Evolutionary conservation across 371 early-diverging fungal species (phyloP).

Genomic region (Rhizomucor miehei): DNA sequence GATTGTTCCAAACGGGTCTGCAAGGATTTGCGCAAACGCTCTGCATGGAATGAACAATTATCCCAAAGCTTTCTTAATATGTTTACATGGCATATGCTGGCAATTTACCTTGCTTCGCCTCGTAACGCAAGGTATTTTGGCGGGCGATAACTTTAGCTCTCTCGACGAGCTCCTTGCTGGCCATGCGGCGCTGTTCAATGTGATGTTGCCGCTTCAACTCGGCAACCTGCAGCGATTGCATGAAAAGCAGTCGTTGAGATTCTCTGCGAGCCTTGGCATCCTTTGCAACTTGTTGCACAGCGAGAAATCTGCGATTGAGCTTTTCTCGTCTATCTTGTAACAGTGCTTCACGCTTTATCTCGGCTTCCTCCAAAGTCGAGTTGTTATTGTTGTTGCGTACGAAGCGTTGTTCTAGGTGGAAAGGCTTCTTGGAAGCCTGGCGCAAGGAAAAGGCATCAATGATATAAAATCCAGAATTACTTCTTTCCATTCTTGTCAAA

Average conservation of each 20-base stretch:
- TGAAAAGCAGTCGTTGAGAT: slow-evolving; percentile 18
- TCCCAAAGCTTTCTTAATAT: not conserved
- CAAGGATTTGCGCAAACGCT: slow-evolving; percentile 11
- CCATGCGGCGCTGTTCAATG: slow-evolving; percentile 34
- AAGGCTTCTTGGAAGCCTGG: slow-evolving; percentile 29
- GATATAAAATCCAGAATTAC: slow-evolving; percentile 16
- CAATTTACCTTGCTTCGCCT: slow-evolving; percentile 22
- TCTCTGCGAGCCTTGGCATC: slow-evolving; percentile 26
- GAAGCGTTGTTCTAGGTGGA: slow-evolving; percentile 34
- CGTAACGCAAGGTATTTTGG: slow-evolving; percentile 22
- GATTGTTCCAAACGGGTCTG: slow-evolving; percentile 18
- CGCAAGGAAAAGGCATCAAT: slow-evolving; percentile 23
- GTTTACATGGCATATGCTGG: not conserved
- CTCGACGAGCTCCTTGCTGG: slow-evolving; percentile 38
- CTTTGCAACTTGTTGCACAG: slow-evolving; percentile 28
- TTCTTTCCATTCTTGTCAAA: slow-evolving; percentile 14
- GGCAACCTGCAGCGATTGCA: slow-evolving; percentile 32
- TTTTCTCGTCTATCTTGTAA: slow-evolving; percentile 27
- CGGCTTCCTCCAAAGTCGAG: slow-evolving; percentile 20
- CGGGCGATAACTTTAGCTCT: slow-evolving; percentile 37
- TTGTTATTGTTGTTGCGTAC: slow-evolving; percentile 20
- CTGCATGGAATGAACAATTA: slow-evolving; percentile 8
- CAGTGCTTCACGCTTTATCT: slow-evolving; percentile 32
- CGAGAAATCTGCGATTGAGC: slow-evolving; percentile 24
- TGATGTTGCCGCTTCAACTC: slow-evolving; percentile 34